A percentile compares a stretch with the other conserved stretches of the same genome.
phyloP scores from a whole-genome alignment of 192 early-diverging fungal species.

The Coemansia sp. region DNA sequence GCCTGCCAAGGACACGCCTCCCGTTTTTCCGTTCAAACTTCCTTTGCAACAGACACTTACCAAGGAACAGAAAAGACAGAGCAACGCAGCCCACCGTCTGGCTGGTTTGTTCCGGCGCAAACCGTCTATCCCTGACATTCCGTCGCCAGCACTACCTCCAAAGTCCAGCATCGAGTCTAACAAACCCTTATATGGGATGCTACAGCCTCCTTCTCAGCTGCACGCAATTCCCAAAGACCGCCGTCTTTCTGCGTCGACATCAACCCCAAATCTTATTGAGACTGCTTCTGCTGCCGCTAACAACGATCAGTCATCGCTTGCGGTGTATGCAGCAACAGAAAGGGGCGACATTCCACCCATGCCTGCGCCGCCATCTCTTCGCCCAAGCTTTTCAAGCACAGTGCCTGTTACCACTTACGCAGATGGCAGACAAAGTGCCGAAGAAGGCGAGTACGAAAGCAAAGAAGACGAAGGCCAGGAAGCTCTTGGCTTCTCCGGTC shows the following conservation, averaged over 20 bases:
- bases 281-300: slow-evolving; percentile 42
- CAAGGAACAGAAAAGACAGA: slow-evolving; percentile 49
- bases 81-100: slow-evolving; percentile 45
- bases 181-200: slow-evolving; percentile 3
- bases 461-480: slow-evolving; percentile 1
- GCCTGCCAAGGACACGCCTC: slow-evolving; percentile 35
- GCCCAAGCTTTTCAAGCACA: slow-evolving; percentile 31
- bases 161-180: slow-evolving; percentile 19
- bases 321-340: slow-evolving; percentile 47
- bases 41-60: slow-evolving; percentile 24
- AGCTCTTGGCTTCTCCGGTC: background rate
- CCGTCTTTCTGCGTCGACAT: slow-evolving; percentile 47
- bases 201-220: slow-evolving; percentile 12
- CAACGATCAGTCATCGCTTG: slow-evolving; percentile 43
- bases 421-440: slow-evolving; percentile 3
- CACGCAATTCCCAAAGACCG: slow-evolving; percentile 32
- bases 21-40: slow-evolving; percentile 11
- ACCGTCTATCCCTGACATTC: slow-evolving; percentile 50
- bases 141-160: slow-evolving; percentile 20
- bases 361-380: slow-evolving; percentile 46
- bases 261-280: slow-evolving; percentile 51
- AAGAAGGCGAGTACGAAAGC: slow-evolving; percentile 7
- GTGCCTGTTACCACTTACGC: background rate
- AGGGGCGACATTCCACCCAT: slow-evolving; percentile 52
- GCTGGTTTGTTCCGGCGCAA: slow-evolving; percentile 52